A percentile compares a stretch with the other conserved stretches of the same genome.
Conservation (phyloP, 371 early-diverging fungal genomes). For the Smittium culicis region DNA sequence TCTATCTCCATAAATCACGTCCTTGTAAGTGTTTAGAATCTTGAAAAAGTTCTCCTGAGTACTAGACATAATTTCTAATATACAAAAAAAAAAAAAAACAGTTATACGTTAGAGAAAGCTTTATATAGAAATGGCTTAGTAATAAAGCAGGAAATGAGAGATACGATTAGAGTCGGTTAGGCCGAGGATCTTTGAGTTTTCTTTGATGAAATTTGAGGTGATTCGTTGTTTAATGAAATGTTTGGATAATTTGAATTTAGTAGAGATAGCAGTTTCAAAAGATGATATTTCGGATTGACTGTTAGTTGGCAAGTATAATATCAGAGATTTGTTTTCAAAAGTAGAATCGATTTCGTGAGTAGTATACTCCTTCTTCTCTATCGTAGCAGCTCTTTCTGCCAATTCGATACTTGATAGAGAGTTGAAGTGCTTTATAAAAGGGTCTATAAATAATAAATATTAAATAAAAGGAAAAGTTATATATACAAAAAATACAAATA, state of each 20-base stretch:
- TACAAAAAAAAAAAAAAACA: neutral
- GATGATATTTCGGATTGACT: neutral
- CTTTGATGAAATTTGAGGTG: neutral
- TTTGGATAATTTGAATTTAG: neutral
- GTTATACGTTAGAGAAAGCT: neutral
- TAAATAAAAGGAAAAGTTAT: neutral
- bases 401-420: neutral
- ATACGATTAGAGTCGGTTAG: neutral
- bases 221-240: neutral
- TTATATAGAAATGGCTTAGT: neutral
- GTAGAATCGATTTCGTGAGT: neutral
- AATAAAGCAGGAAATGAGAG: neutral
- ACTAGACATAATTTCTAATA: constrained; percentile 8
- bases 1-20: constrained; percentile 57
- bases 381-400: neutral
- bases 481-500: neutral
- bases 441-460: neutral
- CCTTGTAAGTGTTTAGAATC: constrained; percentile 54
- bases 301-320: neutral
- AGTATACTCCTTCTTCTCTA: neutral
- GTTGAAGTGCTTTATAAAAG: neutral
- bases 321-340: neutral
- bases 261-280: neutral
- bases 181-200: neutral
- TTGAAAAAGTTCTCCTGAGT: constrained; percentile 46